phyloP scores from a whole-genome alignment of 768 basidiomycete species.

The Artomyces pyxidatus region DNA sequence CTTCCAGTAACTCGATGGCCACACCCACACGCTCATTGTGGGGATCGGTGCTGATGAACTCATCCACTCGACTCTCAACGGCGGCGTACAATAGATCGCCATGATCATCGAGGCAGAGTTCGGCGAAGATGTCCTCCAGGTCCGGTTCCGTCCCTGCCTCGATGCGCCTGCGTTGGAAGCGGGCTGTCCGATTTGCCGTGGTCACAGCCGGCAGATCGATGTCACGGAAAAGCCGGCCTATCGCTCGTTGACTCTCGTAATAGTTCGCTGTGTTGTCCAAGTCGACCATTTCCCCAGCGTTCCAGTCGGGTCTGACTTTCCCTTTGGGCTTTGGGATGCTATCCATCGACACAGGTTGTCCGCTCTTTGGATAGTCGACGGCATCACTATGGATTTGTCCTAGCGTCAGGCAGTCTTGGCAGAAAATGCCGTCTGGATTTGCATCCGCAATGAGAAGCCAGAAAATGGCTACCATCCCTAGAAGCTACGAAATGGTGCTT shows the following conservation, averaged over 20 bases:
- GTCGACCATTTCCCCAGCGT: constrained; percentile 49
- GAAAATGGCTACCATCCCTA: constrained; percentile 54
- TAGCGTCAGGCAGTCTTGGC: constrained; percentile 43
- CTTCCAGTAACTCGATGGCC: constrained; percentile 18
- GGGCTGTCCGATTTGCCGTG: constrained; percentile 10
- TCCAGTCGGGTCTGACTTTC: constrained; percentile 50
- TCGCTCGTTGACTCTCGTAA: constrained; percentile 46
- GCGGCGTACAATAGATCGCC: constrained; percentile 6
- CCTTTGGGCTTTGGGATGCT: constrained; percentile 37
- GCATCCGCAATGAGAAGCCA: constrained; percentile 64
- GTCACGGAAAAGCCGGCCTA: constrained; percentile 54
- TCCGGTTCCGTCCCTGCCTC: constrained; percentile 21
- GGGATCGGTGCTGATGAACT: constrained; percentile 15
- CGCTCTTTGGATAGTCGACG: constrained; percentile 57
- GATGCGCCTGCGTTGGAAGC: constrained; percentile 14
- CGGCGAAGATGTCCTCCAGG: constrained; percentile 19
- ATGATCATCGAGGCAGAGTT: constrained; percentile 6
- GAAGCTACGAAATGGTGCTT: constrained; percentile 38
- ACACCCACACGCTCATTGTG: constrained; percentile 5
- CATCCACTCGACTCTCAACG: constrained; percentile 16
- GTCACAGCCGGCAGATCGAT: constrained; percentile 42
- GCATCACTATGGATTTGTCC: constrained; percentile 55
- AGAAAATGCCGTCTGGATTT: constrained; percentile 35
- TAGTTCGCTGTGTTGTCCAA: constrained; percentile 20
- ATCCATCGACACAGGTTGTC: constrained; percentile 23